Base-by-base conservation (phyloP, 306 rosid species). In the Rubus idaeus region DNA sequence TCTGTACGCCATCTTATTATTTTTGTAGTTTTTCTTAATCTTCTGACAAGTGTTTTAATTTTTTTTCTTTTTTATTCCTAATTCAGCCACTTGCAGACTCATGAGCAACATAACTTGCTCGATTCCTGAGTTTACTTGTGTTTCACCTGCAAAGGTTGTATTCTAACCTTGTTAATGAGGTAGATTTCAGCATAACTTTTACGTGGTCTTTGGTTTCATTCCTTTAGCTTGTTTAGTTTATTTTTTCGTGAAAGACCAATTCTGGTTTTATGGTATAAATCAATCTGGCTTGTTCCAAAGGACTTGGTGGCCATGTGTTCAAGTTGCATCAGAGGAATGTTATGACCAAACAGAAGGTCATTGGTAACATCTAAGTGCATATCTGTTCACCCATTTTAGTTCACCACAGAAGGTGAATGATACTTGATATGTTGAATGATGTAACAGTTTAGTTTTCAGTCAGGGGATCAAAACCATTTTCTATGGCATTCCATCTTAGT, bases 121-220 rank as follows among this genome's bases (percentile, higher is more conserved):
- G 39, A 86, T 94, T 86, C 98, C 98, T 16, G 97, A 94, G 81
- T 94, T 94, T 78, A 94, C 98, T 26, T 94, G 97, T 68, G 91
- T 94, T 79, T 90, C 98, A 49, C 87, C 98, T 72, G 95, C 98
- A 55, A 94, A 92, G 97, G 98, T 90, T 83, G 83, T 84, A 86
- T 82, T 62, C 75, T 58, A 72, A 52, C 78, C 75, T 88, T 74
- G 76, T 77, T 68, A 72, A 47, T 75, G 68, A 23, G 53, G 51
- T 74, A 47, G 14, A 18, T 49, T 46, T 14, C 7, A 61, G 7
- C 57, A 23, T 45, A 46, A 49, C 47, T 42, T 42, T 17, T 26
- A 58, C 26, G 10, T 61, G 10, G 1, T 62, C 10, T 49, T 10
- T 23, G 39, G 3, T 61, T 18, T 10, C 10, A 46, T 16, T 5